phyloP scores from a whole-genome alignment of 2,329 filamentous ascomycete species.

The Colletotrichum plurivorum region DNA sequence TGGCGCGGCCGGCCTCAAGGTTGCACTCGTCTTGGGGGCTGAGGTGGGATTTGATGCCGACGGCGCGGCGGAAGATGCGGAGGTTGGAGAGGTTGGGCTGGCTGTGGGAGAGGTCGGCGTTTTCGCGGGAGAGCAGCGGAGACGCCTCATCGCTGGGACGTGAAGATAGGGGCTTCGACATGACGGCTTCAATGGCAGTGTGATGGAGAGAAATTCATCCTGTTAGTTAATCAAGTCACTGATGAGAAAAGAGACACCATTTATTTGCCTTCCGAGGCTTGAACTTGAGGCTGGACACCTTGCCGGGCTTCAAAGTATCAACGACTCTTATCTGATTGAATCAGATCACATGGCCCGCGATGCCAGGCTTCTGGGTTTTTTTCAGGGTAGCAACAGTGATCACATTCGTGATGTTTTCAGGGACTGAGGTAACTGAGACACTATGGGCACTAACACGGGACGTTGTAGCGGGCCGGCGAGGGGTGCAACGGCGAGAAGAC shows the following conservation, averaged over 20 bases:
- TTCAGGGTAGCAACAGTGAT: background rate
- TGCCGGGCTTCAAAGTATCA: background rate
- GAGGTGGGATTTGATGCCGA: slow-evolving; percentile 57
- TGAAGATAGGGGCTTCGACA: slow-evolving; percentile 24
- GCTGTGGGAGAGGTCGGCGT: background rate
- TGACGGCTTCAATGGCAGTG: slow-evolving; percentile 1
- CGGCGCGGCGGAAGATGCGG: slow-evolving; percentile 57
- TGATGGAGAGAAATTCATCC: background rate
- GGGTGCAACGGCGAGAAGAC: slow-evolving; percentile 25
- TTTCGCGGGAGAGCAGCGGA: slow-evolving; percentile 20
- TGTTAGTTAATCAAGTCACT: background rate
- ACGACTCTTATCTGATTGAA: background rate
- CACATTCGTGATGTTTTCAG: slow-evolving; percentile 12
- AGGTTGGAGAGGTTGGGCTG: slow-evolving; percentile 55
- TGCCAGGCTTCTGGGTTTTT: background rate
- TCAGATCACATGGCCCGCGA: background rate
- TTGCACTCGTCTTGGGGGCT: slow-evolving; percentile 43
- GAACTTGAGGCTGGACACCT: background rate
- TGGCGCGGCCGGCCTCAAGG: slow-evolving; percentile 52
- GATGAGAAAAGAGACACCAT: background rate
- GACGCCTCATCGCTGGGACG: slow-evolving; percentile 13
- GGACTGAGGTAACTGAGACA: background rate
- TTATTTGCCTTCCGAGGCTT: background rate
- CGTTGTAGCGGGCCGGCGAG: slow-evolving; percentile 24
- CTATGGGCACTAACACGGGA: slow-evolving; percentile 20